Base-by-base conservation (phyloP, 2,329 filamentous ascomycete species). In the Aspergillus intermedius region DNA sequence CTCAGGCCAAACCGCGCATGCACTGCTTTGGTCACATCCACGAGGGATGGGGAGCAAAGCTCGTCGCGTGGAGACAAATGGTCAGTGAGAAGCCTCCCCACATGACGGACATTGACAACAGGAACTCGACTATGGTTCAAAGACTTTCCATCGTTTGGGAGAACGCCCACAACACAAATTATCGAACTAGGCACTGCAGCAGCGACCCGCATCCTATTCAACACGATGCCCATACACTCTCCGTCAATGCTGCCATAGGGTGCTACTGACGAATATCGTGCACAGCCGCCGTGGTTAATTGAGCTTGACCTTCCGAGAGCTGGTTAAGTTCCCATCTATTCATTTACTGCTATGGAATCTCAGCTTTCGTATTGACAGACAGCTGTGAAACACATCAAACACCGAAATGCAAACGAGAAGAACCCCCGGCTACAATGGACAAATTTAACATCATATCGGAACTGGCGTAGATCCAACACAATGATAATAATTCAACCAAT, bases 191-290 rank as follows among this genome's bases (percentile, higher is more conserved):
- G 32, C 65, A 70, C 49, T 70, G 73, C 45, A 60, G 61, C 0
- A 56, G 5, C 3, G 62, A 70, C 19, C 49, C 57, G n/a, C 52
- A 59, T 21, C 57, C 55, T 1, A n/a, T 75, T 42, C 15, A 63
- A 25, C 44, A 41, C 6, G 75, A 75, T 0, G 60, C 67, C 39
- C 72, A 81, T 54, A 84, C 80, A 0, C 59, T 83, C 5, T 82
- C 84, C 57, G 67, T 84, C 8, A 84, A 84, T 59, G 80, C 79
- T 1, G 70, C 81, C 0, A 75, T 83, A 79, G 64, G 69, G 75
- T 3, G 2, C 35, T n/a, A 57, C 44, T 6, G 32, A 32, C 1
- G 48, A 48, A 9, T 32, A 46, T 46, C 49, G 50, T 5, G 59
- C 63, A 8, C 77, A 83, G 39, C 59, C 73, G 13, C 75, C 78